Base-by-base conservation (phyloP, 83 land plant genomes). In the Thuja plicata region DNA sequence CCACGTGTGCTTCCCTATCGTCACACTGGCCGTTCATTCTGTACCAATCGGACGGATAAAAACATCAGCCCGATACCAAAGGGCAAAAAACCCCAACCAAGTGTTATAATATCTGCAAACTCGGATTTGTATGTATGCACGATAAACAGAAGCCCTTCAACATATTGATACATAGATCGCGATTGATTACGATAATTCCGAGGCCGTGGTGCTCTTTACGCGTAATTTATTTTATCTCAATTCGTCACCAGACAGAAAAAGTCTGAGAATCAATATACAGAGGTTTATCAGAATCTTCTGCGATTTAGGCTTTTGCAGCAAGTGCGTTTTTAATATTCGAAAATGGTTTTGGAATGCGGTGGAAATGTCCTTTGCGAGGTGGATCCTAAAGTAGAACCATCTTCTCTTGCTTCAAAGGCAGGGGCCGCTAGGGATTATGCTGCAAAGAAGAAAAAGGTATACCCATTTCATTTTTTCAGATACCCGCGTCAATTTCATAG, bases 401-500 rank as follows among this genome's bases (percentile, higher is more conserved):
- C 45, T 15, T 3, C 70, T 16, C 30, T n/a, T 19, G 16, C 15
- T 21, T 71, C 87, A 46, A 62, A 38, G 73, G 32, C 46, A 37
- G 60, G 21, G 35, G 32, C 62, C 32, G 21, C 46, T 32, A 62
- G 40, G 76, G 87, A 66, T 66, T 66, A 40, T 86, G 41, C 74
- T 66, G 38, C 71, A 43, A 86, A 86, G 76, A 86, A 86, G 87
- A 86, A 86, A 86, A 86, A 86, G 87, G 87, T 86, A 11, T 46
- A 57, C 43, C n/a, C 40, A 17, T 57, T 86, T 62, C 15, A 12
- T 15, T 30, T 30, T 3, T 78, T 8, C 38, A 15, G 12, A 84
- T 52, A 32, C 62, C 86, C 86, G 41, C 48, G 40, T 17, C n/a
- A 66, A 24, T 66, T 66, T 66, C n/a, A 8, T 8, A 66, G 71